Evolutionary conservation across 345 rosid species (phyloP).

Genomic region (Eucalyptus erythrocorys): DNA sequence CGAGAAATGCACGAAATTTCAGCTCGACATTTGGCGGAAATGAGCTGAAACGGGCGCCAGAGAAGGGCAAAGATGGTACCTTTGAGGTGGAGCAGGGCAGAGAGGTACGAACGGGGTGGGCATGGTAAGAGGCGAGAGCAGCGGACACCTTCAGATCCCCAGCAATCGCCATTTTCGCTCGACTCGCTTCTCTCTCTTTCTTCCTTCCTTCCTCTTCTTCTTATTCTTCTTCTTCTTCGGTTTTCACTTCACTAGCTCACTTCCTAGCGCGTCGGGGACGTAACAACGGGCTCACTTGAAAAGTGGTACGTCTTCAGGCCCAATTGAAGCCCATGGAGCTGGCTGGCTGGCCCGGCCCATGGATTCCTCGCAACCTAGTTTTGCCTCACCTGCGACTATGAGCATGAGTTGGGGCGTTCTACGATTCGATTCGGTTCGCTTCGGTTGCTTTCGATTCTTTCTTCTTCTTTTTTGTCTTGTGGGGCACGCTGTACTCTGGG

Average conservation of each 20-base stretch:
- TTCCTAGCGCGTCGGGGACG: background rate
- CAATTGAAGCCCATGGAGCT: background rate
- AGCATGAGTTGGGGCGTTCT: background rate
- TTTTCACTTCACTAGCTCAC: background rate
- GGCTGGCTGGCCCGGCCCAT: background rate
- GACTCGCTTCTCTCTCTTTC: background rate
- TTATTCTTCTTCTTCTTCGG: background rate
- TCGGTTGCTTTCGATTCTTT: no score
- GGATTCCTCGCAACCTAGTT: background rate
- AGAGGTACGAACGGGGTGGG: slow-evolving; percentile 26
- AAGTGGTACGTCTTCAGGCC: background rate
- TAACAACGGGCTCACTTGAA: background rate
- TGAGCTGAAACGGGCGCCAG: background rate
- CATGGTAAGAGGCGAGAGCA: slow-evolving; percentile 33
- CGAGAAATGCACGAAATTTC: background rate
- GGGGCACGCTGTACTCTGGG: background rate
- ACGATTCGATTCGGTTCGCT: background rate
- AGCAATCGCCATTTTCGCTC: slow-evolving; percentile 35
- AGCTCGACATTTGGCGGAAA: background rate
- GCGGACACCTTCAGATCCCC: slow-evolving; percentile 71
- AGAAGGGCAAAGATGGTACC: slow-evolving; percentile 17
- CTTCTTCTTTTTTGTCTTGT: background rate
- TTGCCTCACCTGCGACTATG: background rate
- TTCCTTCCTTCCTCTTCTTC: background rate
- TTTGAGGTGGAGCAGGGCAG: slow-evolving; percentile 45